A percentile compares a stretch with the other conserved stretches of the same genome.
phyloP scores from a whole-genome alignment of 495 filamentous ascomycete genomes.

The Tuber magnatum region DNA sequence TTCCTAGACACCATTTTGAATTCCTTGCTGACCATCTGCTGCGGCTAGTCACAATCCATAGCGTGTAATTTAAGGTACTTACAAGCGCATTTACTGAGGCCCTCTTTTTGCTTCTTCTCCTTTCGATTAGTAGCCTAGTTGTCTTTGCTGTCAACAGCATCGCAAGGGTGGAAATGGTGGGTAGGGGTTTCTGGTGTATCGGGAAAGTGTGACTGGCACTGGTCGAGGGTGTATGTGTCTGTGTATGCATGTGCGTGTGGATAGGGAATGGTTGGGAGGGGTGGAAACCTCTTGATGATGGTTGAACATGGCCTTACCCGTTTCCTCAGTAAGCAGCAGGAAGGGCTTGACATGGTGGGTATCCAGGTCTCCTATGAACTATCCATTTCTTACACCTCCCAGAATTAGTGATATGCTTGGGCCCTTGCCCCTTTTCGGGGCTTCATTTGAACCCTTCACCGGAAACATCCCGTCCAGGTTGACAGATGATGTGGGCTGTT shows the following conservation, averaged over 20 bases:
- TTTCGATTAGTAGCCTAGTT: not conserved
- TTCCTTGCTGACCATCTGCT: not conserved
- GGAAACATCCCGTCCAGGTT: not conserved
- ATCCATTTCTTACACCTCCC: not conserved
- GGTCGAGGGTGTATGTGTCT: not conserved
- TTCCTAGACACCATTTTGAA: not conserved
- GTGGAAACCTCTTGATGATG: not conserved
- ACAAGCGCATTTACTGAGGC: not conserved
- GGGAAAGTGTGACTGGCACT: not conserved
- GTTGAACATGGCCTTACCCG: not conserved
- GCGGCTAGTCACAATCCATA: not conserved
- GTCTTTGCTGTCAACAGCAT: not conserved
- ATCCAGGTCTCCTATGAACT: not conserved
- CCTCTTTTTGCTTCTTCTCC: not conserved
- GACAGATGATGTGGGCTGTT: not conserved
- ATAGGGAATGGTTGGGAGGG: not conserved
- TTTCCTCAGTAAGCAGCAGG: not conserved
- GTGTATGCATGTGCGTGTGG: not conserved
- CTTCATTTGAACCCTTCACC: not conserved
- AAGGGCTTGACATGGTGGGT: not conserved
- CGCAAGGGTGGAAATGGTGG: not conserved
- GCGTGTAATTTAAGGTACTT: not conserved
- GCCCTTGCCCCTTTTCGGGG: not conserved
- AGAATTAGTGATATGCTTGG: not conserved
- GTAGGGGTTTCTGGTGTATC: not conserved